Percentiles rank a stretch among this genome's conserved stretches.
phyloP scores from a whole-genome alignment of 208 protist genomes.

The Trypanosoma rangeli region DNA sequence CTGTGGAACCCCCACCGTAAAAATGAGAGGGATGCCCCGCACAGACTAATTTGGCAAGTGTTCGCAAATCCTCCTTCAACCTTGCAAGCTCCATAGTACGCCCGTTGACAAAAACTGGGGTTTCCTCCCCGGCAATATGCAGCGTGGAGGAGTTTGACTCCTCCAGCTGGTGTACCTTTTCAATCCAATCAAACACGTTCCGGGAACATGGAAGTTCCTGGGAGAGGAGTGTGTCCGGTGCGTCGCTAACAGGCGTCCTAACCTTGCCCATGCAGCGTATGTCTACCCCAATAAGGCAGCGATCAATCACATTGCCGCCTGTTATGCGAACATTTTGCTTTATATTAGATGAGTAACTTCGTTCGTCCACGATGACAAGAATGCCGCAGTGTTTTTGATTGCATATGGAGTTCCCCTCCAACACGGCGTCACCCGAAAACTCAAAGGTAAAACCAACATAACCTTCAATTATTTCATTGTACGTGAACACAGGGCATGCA shows the following conservation, averaged over 20 bases:
- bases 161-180: conserved; percentile 2
- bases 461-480: conserved; percentile 75
- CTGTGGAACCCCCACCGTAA: not conserved
- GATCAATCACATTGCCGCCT: conserved; percentile 83
- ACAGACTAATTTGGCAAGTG: conserved; percentile 21
- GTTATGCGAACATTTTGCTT: conserved; percentile 54
- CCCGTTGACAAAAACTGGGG: conserved; percentile 8
- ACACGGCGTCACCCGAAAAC: conserved; percentile 45
- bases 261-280: conserved; percentile 47
- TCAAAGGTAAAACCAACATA: conserved; percentile 82
- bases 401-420: conserved; percentile 72
- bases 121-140: not conserved
- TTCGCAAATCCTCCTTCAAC: conserved; percentile 20
- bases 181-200: conserved; percentile 24
- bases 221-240: conserved; percentile 1
- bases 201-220: conserved; percentile 19
- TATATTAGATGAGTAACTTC: conserved; percentile 7
- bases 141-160: not conserved
- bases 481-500: conserved; percentile 58
- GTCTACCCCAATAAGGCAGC: conserved; percentile 79
- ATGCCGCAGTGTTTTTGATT: conserved; percentile 76
- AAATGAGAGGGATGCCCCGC: conserved; percentile 18
- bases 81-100: not conserved
- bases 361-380: conserved; percentile 54
- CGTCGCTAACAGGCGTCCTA: not conserved